These are phyloP conservation scores for Ogataea pini DNA, from an alignment of 805 yeast genomes.

Conservation along the genomic window DNA sequence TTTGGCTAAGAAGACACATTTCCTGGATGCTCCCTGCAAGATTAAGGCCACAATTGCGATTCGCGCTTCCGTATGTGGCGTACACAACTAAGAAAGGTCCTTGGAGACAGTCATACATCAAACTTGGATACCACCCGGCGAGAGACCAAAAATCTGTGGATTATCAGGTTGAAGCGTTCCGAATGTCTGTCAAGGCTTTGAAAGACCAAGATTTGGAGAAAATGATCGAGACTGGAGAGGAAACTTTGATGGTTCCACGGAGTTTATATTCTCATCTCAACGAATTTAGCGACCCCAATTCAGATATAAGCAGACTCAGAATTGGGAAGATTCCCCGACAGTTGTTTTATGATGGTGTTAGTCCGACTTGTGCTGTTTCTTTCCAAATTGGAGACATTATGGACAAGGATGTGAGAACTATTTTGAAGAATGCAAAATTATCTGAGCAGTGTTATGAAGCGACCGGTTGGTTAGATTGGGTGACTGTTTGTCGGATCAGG, in stretches of 20 bases:
- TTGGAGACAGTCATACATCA: constrained; percentile 85
- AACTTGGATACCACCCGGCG: constrained; percentile 77
- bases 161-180: constrained; percentile 86
- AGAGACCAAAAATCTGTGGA: constrained; percentile 51
- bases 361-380: constrained; percentile 66
- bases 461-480: constrained; percentile 79
- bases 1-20: constrained; percentile 82
- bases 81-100: constrained; percentile 88
- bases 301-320: constrained; percentile 23
- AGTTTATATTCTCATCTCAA: constrained; percentile 21
- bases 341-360: constrained; percentile 70
- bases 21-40: constrained; percentile 52
- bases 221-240: constrained; percentile 27
- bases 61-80: constrained; percentile 82
- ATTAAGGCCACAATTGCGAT: constrained; percentile 52
- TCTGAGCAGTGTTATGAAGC: constrained; percentile 51
- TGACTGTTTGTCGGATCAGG: constrained; percentile 64
- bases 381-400: constrained; percentile 78
- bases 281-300: constrained; percentile 25
- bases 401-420: constrained; percentile 57
- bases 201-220: constrained; percentile 27
- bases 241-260: constrained; percentile 28
- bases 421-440: constrained; percentile 43
- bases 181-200: constrained; percentile 38
- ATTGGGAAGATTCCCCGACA: constrained; percentile 41